Percentiles rank a stretch among this genome's conserved stretches.
These are phyloP conservation scores for Gryganskiella cystojenkinii DNA, from an alignment of 192 early-diverging fungal species.

Conservation along the genomic window DNA sequence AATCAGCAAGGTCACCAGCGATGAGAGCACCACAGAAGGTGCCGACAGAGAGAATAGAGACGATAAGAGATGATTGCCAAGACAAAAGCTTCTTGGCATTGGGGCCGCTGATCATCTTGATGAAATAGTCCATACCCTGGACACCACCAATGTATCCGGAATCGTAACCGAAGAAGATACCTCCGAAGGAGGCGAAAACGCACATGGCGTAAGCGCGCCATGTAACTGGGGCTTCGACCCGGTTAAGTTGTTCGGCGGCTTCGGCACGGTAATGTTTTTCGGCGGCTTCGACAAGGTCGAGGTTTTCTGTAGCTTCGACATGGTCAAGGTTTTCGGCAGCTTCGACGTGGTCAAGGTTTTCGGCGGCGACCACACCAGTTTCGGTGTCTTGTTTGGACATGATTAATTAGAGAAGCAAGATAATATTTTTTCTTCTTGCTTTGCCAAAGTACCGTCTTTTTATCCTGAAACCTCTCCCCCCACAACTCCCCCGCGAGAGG, in stretches of 20 bases:
- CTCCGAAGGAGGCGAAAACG: conserved; percentile 68
- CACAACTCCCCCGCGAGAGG: conserved; percentile 15
- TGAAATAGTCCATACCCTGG: conserved; percentile 71
- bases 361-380: conserved; percentile 39
- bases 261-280: too few species aligned
- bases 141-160: conserved; percentile 77
- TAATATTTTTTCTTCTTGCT: conserved; percentile 24
- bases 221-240: conserved; percentile 54
- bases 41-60: conserved; percentile 69
- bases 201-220: conserved; percentile 51
- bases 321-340: too few species aligned
- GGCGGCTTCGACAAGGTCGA: background rate
- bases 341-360: conserved; percentile 16
- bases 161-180: conserved; percentile 82
- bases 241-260: conserved; percentile 4
- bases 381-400: conserved; percentile 48
- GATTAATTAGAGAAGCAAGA: conserved; percentile 28
- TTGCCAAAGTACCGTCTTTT: conserved; percentile 31
- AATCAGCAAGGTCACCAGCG: conserved; percentile 76
- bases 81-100: conserved; percentile 45
- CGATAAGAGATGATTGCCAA: conserved; percentile 56
- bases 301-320: conserved; percentile 25
- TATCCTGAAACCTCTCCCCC: conserved; percentile 20
- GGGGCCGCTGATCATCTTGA: conserved; percentile 61
- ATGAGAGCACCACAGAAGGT: conserved; percentile 71